Evolutionary conservation across 192 early-diverging fungal genomes (phyloP).

Genomic region (Entomortierella chlamydospora): DNA sequence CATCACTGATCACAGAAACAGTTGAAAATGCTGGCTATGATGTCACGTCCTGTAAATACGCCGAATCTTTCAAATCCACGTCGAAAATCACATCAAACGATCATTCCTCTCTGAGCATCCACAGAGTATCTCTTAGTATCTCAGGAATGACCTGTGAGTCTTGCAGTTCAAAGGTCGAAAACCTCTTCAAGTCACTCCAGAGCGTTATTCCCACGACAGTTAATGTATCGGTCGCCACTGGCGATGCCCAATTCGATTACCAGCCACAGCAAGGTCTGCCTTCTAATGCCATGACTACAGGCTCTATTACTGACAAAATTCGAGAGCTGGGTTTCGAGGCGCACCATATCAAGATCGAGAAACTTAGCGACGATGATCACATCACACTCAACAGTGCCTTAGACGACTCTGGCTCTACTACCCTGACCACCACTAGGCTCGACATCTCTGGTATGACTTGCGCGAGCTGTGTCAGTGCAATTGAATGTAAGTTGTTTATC

Average conservation of each 20-base stretch:
- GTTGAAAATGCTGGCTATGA: slow-evolving; percentile 87
- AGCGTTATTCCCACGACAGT: slow-evolving; percentile 39
- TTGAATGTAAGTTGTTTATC: slow-evolving; percentile 61
- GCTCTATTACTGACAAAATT: slow-evolving; percentile 48
- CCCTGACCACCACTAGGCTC: slow-evolving; percentile 34
- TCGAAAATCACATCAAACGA: slow-evolving; percentile 25
- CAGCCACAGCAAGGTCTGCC: not conserved
- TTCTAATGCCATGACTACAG: slow-evolving; percentile 20
- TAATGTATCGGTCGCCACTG: slow-evolving; percentile 38
- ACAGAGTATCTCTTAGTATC: slow-evolving; percentile 44
- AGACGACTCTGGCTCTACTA: not conserved
- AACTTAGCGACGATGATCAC: slow-evolving; percentile 12
- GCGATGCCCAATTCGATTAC: slow-evolving; percentile 49
- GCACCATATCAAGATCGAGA: slow-evolving; percentile 54
- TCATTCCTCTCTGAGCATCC: not conserved
- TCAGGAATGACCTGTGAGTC: slow-evolving; percentile 58
- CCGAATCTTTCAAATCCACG: slow-evolving; percentile 4
- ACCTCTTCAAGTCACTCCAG: slow-evolving; percentile 33
- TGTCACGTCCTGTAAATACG: slow-evolving; percentile 56
- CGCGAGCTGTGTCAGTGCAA: slow-evolving; percentile 81
- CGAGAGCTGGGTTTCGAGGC: slow-evolving; percentile 57
- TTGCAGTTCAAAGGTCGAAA: slow-evolving; percentile 55
- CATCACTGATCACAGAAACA: slow-evolving; percentile 58
- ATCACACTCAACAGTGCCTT: not conserved
- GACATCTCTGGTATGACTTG: slow-evolving; percentile 87